phyloP scores from a whole-genome alignment of 179 eudicot species.

The Patellifolia procumbens region DNA sequence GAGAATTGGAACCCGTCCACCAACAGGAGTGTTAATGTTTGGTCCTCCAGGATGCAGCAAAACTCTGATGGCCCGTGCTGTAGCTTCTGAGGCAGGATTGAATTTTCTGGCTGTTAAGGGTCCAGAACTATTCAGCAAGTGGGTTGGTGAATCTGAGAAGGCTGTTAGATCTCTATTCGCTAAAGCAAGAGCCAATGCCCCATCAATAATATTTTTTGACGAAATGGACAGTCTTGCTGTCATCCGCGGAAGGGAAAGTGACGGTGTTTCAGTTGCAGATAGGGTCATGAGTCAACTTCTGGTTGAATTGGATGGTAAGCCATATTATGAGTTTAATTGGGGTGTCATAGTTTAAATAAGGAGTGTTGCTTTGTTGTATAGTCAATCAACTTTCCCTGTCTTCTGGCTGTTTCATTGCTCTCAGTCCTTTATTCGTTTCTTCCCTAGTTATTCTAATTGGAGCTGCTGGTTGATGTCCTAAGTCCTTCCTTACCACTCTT shows the following conservation, averaged over 20 bases:
- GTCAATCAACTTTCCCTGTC: neutral
- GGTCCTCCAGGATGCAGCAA: too few relatives aligned
- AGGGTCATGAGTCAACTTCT: slow-evolving; percentile 97
- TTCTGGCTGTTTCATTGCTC: neutral
- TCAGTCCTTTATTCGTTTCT: neutral
- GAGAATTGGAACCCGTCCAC: slow-evolving; percentile 83
- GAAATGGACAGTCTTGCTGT: slow-evolving; percentile 94
- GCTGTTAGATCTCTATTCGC: slow-evolving; percentile 83
- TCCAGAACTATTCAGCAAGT: slow-evolving; percentile 94
- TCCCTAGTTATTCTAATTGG: neutral
- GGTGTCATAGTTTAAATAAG: neutral
- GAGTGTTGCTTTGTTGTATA: neutral
- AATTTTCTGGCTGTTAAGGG: slow-evolving; percentile 97
- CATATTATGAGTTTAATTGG: neutral
- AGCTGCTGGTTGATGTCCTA: neutral
- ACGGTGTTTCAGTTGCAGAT: slow-evolving; percentile 90
- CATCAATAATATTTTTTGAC: slow-evolving; percentile 94
- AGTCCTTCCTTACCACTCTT: neutral
- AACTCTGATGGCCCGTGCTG: slow-evolving; percentile 99
- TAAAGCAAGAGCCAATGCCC: slow-evolving; percentile 91
- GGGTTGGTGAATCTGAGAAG: slow-evolving; percentile 99
- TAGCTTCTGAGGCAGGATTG: slow-evolving; percentile 88
- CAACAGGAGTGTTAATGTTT: too few relatives aligned
- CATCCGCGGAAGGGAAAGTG: slow-evolving; percentile 85
- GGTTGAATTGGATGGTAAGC: slow-evolving; percentile 86